Percentiles rank a stretch among this genome's conserved stretches.
Evolutionary conservation across 2,329 filamentous ascomycete genomes (phyloP).

Genomic region (Alternaria novae-zelandiae): DNA sequence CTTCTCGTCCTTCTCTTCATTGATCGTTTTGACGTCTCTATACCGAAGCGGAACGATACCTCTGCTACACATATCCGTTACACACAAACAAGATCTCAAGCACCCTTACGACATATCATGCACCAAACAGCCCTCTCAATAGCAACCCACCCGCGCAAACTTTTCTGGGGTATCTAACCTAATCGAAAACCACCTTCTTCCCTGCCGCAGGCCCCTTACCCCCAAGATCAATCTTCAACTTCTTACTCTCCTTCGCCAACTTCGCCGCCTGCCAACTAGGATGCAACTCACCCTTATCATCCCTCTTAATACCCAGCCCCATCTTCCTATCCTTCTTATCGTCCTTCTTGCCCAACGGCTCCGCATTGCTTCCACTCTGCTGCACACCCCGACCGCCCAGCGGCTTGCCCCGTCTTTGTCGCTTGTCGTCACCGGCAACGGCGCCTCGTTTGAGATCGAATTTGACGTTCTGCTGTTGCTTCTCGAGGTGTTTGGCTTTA

Average conservation of each 20-base stretch:
- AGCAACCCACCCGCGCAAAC: neutral
- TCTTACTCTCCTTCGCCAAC: conserved; percentile 63
- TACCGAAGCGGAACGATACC: neutral
- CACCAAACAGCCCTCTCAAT: neutral
- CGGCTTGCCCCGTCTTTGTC: conserved; percentile 22
- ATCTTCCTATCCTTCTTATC: conserved; percentile 37
- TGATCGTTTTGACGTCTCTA: neutral
- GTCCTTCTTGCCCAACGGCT: conserved; percentile 25
- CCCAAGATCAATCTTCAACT: conserved; percentile 45
- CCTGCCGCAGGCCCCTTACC: conserved; percentile 56
- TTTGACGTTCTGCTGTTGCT: conserved; percentile 56
- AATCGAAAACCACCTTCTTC: conserved; percentile 70
- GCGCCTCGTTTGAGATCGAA: conserved; percentile 67
- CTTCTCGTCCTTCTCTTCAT: neutral
- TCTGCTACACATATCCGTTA: no score
- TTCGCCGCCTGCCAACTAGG: conserved; percentile 70
- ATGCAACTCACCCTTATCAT: conserved; percentile 64
- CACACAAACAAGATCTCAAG: neutral
- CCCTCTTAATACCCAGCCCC: conserved; percentile 49
- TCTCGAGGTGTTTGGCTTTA: conserved; percentile 70
- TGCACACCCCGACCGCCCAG: conserved; percentile 32
- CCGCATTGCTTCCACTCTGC: conserved; percentile 41
- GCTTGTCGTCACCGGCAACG: conserved; percentile 53
- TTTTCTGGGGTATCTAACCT: conserved; percentile 17
- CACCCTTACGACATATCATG: neutral